Base-by-base conservation (phyloP, 2,329 filamentous ascomycete genomes). In the Akanthomyces lecanii region DNA sequence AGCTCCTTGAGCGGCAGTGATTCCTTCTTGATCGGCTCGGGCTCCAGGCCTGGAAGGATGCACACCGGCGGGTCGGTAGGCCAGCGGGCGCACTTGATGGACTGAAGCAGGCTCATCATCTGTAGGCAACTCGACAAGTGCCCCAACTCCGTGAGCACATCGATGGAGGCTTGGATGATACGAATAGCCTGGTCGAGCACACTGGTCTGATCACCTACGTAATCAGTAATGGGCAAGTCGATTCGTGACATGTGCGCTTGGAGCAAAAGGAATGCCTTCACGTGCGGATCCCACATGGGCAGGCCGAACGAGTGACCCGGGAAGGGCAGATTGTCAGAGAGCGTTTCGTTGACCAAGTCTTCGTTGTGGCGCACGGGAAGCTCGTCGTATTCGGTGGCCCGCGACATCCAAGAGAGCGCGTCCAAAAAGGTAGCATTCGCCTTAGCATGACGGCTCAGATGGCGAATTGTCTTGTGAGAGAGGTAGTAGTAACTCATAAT, bases 401-500 rank as follows among this genome's bases (percentile, higher is more conserved):
- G 86, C 66, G 89, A 94, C 87, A 99, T 95, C 94, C 93, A 98
- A 5, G 88, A 87, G 1, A 99, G 81, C 0, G 88, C 92, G 67
- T 98, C 90, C 12, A 88, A 82, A 72, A 99, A 96, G 1, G 83
- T 86, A 1, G 90, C 91, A 21, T 87, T 79, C 0, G 87, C 84
- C 70, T 90, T 94, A 28, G 90, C 91, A 67, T 94, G 84, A 53
- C 85, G 82, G 66, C 90, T 86, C 7, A 99, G 84, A 70, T 92
- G 88, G 1, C 95, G 90, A 70, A 99, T 92, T 0, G 95, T 99
- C 76, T 90, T 90, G 78, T 99, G 95, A 0, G 93, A 96, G 54
- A 95, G 87, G 73, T 99, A 99, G 82, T 99, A 99, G 81, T 98
- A 99, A 74, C 91, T 96, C 92, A 98, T 97, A 72, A 99, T 98